Conservation (phyloP, 148 eudicot genomes). For the Rhododendron ferrugineum region DNA sequence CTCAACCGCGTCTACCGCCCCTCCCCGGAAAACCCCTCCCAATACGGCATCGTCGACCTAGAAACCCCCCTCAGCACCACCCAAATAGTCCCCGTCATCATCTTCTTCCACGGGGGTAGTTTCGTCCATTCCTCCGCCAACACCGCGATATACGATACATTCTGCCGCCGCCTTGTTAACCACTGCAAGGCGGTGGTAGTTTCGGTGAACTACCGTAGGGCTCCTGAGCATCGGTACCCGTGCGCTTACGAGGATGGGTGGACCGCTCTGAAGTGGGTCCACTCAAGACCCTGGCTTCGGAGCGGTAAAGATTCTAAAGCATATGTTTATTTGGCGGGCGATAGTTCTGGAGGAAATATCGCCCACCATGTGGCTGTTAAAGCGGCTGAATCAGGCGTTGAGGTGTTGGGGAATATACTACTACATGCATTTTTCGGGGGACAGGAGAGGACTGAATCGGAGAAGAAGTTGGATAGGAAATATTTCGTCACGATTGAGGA, state of each 20-base stretch:
- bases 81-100: constrained; percentile 55
- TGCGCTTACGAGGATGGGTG: constrained; percentile 86
- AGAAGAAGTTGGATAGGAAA: constrained; percentile 57
- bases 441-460: constrained; percentile 51
- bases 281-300: constrained; percentile 51
- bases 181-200: constrained; percentile 66
- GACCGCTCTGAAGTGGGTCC: constrained; percentile 69
- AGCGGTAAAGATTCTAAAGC: constrained; percentile 55
- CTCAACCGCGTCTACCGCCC: constrained; percentile 54
- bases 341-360: constrained; percentile 88
- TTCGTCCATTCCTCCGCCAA: constrained; percentile 75
- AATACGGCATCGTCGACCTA: constrained; percentile 37
- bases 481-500: constrained; percentile 71
- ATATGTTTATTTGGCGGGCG: constrained; percentile 66
- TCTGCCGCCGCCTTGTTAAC: constrained; percentile 61
- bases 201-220: constrained; percentile 66
- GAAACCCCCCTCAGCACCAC: constrained; percentile 52
- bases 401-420: constrained; percentile 58
- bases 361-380: constrained; percentile 72
- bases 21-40: constrained; percentile 25
- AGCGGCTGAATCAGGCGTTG: constrained; percentile 54
- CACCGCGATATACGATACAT: constrained; percentile 66
- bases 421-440: constrained; percentile 80
- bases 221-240: constrained; percentile 70
- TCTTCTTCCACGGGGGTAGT: constrained; percentile 85